Base-by-base conservation (phyloP, 306 rosid species). In the Cyamopsis tetragonoloba region DNA sequence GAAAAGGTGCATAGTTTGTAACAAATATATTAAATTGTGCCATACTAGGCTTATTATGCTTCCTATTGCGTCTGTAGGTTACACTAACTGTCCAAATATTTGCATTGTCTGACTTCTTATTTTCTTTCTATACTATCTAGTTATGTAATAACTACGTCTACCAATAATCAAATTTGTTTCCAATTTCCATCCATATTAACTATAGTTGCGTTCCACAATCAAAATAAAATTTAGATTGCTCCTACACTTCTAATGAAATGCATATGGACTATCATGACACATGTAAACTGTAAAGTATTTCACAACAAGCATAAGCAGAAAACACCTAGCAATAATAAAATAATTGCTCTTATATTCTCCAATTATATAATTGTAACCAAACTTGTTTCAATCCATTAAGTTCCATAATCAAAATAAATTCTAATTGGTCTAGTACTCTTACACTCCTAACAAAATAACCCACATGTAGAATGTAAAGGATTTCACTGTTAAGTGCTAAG, bases 21-120 rank as follows among this genome's bases (percentile, higher is more conserved):
- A 18, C 27, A 64, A 1, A 20, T n/a, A 13, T 18, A 18, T 15
- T 23, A 41, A 37, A 3, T 19, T n/a, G 38, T 19, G 46, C 23
- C 67, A 23, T 53, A 37, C 0, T 7, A 26, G 49, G 42, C 28
- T 61, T 48, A 5, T 43, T 43, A 24, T 38, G 32, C 71, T 37
- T 74, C 73, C 26, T 17, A 24, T 32, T 32, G 27, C 50, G 43
- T 62, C 64, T 30, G 50, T 3, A 64, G 26, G n/a, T 23, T 49
- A 22, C 17, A 0, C n/a, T 46, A 51, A 23, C 17, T 19, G 26
- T 32, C 19, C 57, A 53, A 62, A 34, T 59, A 59, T 47, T 27
- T 8, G 38, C 58, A 22, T 15, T 22, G 27, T 26, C 12, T 22
- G 50, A 49, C 26, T 66, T 34, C 3, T 17, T 23, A 34, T 20